phyloP scores from a whole-genome alignment of 495 filamentous ascomycete species.

The Tuber indicum region DNA sequence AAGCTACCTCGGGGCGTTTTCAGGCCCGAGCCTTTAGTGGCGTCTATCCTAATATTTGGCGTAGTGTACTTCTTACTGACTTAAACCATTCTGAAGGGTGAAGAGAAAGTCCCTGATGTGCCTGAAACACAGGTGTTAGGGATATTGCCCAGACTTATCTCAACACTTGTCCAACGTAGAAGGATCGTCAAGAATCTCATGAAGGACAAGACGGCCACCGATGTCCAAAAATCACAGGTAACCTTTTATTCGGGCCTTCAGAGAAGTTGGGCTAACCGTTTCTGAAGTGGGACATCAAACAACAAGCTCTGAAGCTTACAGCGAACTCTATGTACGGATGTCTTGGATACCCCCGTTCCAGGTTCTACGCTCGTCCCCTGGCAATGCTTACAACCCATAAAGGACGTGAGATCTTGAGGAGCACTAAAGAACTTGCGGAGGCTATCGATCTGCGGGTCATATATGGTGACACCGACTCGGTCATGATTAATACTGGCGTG shows the following conservation, averaged over 20 bases:
- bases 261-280: slow-evolving; percentile 29
- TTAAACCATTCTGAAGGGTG: slow-evolving; percentile 52
- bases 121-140: slow-evolving; percentile 68
- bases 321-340: slow-evolving; percentile 99
- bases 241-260: neutral
- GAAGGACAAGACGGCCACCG: slow-evolving; percentile 83
- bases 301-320: slow-evolving; percentile 90
- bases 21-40: neutral
- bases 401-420: slow-evolving; percentile 91
- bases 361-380: slow-evolving; percentile 91
- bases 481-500: slow-evolving; percentile 99
- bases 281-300: slow-evolving; percentile 93
- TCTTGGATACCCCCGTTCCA: slow-evolving; percentile 88
- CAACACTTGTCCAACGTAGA: slow-evolving; percentile 78
- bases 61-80: neutral
- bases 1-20: slow-evolving; percentile 37
- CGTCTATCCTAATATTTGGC: neutral
- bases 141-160: slow-evolving; percentile 81
- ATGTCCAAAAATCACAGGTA: slow-evolving; percentile 60
- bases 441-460: slow-evolving; percentile 82
- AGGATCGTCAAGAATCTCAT: slow-evolving; percentile 89
- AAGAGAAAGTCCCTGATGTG: slow-evolving; percentile 70
- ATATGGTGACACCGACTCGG: slow-evolving; percentile 97
- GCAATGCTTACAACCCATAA: slow-evolving; percentile 96
- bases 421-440: slow-evolving; percentile 91